Evolutionary conservation across 352 stramenopile genomes (phyloP).

Genomic region (Globisporangium carolinianum): DNA sequence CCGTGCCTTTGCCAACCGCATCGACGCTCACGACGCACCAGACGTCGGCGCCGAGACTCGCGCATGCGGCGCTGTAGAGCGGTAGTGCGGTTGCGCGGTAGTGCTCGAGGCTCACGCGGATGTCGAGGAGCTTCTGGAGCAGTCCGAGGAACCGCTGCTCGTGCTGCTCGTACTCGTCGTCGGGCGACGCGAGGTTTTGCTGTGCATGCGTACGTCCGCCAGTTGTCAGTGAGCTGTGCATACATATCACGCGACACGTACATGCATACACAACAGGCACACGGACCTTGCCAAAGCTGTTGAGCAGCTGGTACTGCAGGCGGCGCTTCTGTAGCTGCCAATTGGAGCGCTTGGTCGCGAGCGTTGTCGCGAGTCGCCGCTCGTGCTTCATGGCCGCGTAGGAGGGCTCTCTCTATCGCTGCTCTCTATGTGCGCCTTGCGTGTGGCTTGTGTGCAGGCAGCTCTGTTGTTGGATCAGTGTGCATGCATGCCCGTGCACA

Average conservation of each 20-base stretch:
- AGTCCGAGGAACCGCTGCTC: constrained; percentile 63
- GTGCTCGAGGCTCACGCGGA: constrained; percentile 58
- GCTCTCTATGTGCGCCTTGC: too few relatives aligned
- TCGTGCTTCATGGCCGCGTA: constrained; percentile 13
- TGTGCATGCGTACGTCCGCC: constrained; percentile 9
- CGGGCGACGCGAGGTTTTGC: constrained; percentile 31
- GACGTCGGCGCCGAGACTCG: constrained; percentile 57
- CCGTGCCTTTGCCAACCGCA: constrained; percentile 44
- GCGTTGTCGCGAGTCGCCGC: constrained; percentile 12
- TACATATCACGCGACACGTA: background rate
- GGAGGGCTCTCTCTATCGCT: too few relatives aligned
- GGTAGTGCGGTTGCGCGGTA: constrained; percentile 57
- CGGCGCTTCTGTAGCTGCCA: constrained; percentile 61
- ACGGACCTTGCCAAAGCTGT: constrained; percentile 39
- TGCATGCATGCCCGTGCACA: too few relatives aligned
- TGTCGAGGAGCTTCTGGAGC: constrained; percentile 66
- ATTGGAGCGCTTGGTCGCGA: constrained; percentile 33
- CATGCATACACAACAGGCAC: background rate
- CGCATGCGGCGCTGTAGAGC: constrained; percentile 53
- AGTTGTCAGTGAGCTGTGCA: background rate
- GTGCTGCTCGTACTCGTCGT: constrained; percentile 65
- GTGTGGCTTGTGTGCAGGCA: too few relatives aligned
- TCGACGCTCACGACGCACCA: constrained; percentile 72
- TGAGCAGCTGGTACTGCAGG: constrained; percentile 47
- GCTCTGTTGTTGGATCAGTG: too few relatives aligned